Evolutionary conservation across 2,329 filamentous ascomycete genomes (phyloP).

Genomic region (Fusarium illudens): DNA sequence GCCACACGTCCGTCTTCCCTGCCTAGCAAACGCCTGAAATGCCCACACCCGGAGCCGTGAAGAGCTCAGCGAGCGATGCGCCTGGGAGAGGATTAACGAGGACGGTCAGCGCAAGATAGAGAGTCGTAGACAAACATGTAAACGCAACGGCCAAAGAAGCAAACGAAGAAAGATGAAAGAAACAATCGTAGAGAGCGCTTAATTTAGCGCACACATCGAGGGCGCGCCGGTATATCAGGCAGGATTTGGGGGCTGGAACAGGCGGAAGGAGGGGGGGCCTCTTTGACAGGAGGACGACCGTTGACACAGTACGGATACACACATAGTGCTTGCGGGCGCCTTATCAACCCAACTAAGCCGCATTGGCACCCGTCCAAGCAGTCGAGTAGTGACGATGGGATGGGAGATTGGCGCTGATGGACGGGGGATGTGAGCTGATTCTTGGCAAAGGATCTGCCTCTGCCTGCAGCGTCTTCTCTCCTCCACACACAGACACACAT

Average conservation of each 20-base stretch:
- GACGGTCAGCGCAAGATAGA: background rate
- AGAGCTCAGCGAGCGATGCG: background rate
- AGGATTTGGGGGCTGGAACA: background rate
- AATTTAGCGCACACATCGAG: background rate
- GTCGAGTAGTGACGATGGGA: background rate
- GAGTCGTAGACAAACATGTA: background rate
- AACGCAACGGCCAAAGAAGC: background rate
- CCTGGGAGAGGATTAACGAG: background rate
- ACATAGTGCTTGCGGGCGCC: background rate
- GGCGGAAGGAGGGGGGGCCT: background rate
- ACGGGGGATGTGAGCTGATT: too few relatives aligned
- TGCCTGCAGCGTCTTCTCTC: too few relatives aligned
- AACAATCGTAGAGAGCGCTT: background rate
- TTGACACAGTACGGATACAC: background rate
- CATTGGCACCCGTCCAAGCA: background rate
- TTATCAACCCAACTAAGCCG: background rate
- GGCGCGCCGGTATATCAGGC: background rate
- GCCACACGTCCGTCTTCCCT: conserved; percentile 2
- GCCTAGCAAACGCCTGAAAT: too few relatives aligned
- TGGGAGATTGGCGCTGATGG: background rate
- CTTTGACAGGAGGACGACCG: background rate
- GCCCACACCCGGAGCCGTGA: background rate
- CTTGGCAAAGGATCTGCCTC: too few relatives aligned
- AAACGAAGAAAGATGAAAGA: background rate
- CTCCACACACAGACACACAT: too few relatives aligned